Percentiles rank a stretch among this genome's conserved stretches.
Evolutionary conservation across 352 stramenopile genomes (phyloP).

Genomic region (Globisporangium lucens): DNA sequence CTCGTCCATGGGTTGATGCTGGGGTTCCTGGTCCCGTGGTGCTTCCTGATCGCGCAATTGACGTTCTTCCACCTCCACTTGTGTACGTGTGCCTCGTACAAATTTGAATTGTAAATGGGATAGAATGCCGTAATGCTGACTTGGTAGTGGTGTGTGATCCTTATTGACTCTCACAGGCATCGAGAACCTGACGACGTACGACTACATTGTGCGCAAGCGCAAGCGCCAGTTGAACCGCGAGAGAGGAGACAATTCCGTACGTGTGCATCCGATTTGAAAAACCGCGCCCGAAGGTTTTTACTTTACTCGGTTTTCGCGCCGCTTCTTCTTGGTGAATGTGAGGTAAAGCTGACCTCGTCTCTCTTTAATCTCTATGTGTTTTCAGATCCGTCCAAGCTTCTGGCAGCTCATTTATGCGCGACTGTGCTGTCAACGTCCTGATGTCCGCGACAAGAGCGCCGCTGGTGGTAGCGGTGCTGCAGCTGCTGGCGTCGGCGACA

Average conservation of each 20-base stretch:
- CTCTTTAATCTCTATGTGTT: slow-evolving; percentile 14
- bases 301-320: slow-evolving; percentile 11
- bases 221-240: slow-evolving; percentile 70
- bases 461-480: slow-evolving; percentile 7
- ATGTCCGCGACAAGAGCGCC: slow-evolving; percentile 25
- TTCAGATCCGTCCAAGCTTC: slow-evolving; percentile 26
- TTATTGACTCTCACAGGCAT: slow-evolving; percentile 35
- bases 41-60: slow-evolving; percentile 77
- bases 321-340: neutral
- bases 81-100: slow-evolving; percentile 39
- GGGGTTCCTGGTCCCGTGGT: slow-evolving; percentile 64
- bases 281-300: slow-evolving; percentile 17
- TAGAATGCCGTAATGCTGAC: neutral
- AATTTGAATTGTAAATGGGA: neutral
- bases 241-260: slow-evolving; percentile 54
- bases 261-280: slow-evolving; percentile 60
- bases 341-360: neutral
- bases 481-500: slow-evolving; percentile 21
- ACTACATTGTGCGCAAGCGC: slow-evolving; percentile 85
- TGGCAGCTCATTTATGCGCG: slow-evolving; percentile 33
- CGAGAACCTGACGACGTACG: slow-evolving; percentile 83
- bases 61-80: slow-evolving; percentile 82
- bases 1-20: slow-evolving; percentile 66
- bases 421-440: slow-evolving; percentile 25
- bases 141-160: neutral